Percentiles rank a stretch among this genome's conserved stretches.
Conservation (phyloP, 2,329 filamentous ascomycete species). For the Mycosphaerella sp. region DNA sequence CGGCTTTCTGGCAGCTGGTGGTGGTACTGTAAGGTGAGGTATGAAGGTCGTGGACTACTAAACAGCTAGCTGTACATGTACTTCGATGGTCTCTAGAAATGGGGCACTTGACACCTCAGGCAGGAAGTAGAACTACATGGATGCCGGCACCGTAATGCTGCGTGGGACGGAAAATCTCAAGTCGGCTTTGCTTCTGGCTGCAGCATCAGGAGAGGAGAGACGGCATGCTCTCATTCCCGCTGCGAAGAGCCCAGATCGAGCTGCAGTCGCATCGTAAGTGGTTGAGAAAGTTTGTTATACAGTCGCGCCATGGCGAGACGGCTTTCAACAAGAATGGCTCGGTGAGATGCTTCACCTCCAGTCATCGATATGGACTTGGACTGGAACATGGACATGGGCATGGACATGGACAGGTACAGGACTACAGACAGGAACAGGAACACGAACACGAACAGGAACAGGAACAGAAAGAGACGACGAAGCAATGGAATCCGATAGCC, state of each 20-base stretch:
- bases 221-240: constrained; percentile 16
- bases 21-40: too few relatives aligned
- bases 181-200: too few relatives aligned
- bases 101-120: background rate
- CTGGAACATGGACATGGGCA: too few relatives aligned
- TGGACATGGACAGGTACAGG: background rate
- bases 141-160: too few relatives aligned
- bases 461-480: background rate
- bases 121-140: too few relatives aligned
- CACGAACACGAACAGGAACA: too few relatives aligned
- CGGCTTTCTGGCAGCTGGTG: too few relatives aligned
- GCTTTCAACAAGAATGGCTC: background rate
- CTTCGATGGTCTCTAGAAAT: background rate
- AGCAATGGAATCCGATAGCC: constrained; percentile 1
- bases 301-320: background rate
- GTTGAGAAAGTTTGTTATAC: constrained; percentile 20
- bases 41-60: constrained; percentile 2
- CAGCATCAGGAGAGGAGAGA: background rate
- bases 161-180: too few relatives aligned
- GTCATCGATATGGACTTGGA: background rate
- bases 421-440: background rate
- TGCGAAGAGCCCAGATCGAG: constrained; percentile 21
- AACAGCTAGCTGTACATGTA: constrained; percentile 11
- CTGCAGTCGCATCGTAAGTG: constrained; percentile 25
- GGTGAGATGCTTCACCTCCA: background rate